phyloP scores from a whole-genome alignment of 2,329 filamentous ascomycete genomes.

The Aspergillus ochraceoroseus region DNA sequence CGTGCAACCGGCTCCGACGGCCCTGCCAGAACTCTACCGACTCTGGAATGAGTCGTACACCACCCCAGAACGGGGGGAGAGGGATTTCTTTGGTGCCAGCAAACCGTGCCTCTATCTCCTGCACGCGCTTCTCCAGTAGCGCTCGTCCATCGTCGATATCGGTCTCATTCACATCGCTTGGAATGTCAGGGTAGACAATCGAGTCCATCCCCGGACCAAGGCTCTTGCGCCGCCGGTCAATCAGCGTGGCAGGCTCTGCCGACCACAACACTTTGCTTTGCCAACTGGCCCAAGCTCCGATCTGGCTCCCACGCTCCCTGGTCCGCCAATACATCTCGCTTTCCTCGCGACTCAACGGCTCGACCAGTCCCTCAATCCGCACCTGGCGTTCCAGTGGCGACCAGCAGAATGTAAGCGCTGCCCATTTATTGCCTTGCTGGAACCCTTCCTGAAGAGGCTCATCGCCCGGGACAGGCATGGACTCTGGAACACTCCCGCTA shows the following conservation, averaged over 20 bases:
- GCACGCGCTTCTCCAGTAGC: conserved; percentile 71
- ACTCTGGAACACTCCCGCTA: conserved; percentile 41
- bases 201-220: conserved; percentile 20
- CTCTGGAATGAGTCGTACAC: conserved; percentile 76
- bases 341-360: conserved; percentile 64
- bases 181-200: conserved; percentile 20
- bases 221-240: conserved; percentile 26
- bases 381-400: conserved; percentile 80
- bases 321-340: conserved; percentile 63
- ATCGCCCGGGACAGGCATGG: conserved; percentile 55
- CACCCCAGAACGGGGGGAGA: conserved; percentile 92
- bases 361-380: conserved; percentile 72
- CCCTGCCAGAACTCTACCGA: conserved; percentile 96
- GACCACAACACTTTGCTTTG: conserved; percentile 71
- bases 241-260: conserved; percentile 27
- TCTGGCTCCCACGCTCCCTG: conserved; percentile 68
- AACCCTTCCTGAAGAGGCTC: conserved; percentile 17
- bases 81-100: conserved; percentile 73
- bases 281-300: conserved; percentile 89
- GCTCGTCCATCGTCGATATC: conserved; percentile 62
- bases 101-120: conserved; percentile 71
- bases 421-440: conserved; percentile 61
- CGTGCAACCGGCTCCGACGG: conserved; percentile 80
- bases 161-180: conserved; percentile 29
- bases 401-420: conserved; percentile 89